Evolutionary conservation across 2,329 filamentous ascomycete genomes (phyloP).

Genomic region (Cercospora canescens): DNA sequence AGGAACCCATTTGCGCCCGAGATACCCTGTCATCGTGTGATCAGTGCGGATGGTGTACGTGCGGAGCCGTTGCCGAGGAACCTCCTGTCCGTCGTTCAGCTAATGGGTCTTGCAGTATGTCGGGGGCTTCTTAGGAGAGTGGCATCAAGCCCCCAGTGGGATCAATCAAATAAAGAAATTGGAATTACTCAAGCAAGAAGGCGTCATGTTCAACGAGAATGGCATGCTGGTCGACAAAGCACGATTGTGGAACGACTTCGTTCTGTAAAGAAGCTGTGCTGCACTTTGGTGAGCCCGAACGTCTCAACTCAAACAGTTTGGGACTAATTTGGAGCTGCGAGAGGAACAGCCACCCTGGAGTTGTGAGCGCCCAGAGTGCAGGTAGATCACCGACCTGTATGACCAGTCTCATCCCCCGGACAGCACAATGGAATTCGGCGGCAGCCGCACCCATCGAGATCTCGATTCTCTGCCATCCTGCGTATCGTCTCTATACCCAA

Average conservation of each 20-base stretch:
- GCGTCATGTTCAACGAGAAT: conserved; percentile 61
- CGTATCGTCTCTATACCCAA: no score
- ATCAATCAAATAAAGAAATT: conserved; percentile 66
- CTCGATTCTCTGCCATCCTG: no score
- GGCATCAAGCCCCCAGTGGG: conserved; percentile 61
- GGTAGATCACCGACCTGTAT: no score
- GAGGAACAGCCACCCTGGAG: no score
- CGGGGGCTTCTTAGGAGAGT: conserved; percentile 70
- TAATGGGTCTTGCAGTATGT: conserved; percentile 40
- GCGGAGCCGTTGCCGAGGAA: background rate
- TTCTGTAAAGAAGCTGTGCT: background rate
- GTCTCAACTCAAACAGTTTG: no score
- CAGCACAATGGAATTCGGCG: no score
- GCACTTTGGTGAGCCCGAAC: background rate
- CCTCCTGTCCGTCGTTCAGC: conserved; percentile 1
- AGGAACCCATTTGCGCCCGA: conserved; percentile 79
- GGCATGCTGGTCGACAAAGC: conserved; percentile 58
- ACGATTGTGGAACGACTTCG: conserved; percentile 48
- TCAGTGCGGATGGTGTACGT: conserved; percentile 68
- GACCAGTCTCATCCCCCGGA: no score
- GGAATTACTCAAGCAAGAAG: conserved; percentile 61
- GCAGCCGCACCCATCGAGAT: no score
- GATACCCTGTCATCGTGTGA: conserved; percentile 77
- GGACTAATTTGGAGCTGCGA: no score
- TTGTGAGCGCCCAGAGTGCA: no score